Conservation (phyloP, 208 protist genomes). For the Crithidia bombi region DNA sequence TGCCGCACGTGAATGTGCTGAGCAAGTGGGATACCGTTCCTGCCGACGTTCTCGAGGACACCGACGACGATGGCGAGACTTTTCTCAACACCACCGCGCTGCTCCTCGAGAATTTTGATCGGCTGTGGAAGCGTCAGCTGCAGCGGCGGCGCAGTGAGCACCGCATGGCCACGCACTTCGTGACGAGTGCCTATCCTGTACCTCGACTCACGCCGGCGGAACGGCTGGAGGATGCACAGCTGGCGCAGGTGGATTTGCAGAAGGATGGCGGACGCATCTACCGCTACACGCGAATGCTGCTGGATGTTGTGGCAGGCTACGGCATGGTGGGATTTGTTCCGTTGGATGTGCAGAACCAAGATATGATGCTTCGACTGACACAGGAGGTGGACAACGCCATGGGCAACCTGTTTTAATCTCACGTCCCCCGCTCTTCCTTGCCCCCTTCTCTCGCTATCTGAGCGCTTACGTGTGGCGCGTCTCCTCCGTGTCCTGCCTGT, state of each 20-base stretch:
- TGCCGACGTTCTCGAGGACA: constrained; percentile 72
- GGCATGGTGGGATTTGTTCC: constrained; percentile 93
- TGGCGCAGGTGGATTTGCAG: constrained; percentile 48
- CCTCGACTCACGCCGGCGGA: constrained; percentile 42
- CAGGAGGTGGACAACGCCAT: constrained; percentile 85
- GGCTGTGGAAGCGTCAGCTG: constrained; percentile 75
- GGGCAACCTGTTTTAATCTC: constrained; percentile 76
- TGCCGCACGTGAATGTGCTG: constrained; percentile 98
- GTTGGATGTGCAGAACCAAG: constrained; percentile 83
- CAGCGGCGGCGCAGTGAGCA: constrained; percentile 49
- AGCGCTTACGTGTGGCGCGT: no score
- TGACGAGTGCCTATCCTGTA: constrained; percentile 36
- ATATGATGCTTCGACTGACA: constrained; percentile 88
- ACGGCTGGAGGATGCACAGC: constrained; percentile 45
- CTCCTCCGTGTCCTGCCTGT: no score
- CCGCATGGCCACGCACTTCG: constrained; percentile 47
- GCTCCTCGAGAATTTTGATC: constrained; percentile 83
- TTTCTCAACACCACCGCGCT: constrained; percentile 65
- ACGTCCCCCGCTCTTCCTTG: not conserved
- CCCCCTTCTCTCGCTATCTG: no score
- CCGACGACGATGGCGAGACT: constrained; percentile 61
- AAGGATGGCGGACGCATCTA: constrained; percentile 73
- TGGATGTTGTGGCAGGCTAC: constrained; percentile 95
- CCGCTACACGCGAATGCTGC: constrained; percentile 79
- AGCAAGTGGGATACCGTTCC: constrained; percentile 97